Conservation (phyloP, 2,329 filamentous ascomycete genomes). For the Colletotrichum gloeosporioides region DNA sequence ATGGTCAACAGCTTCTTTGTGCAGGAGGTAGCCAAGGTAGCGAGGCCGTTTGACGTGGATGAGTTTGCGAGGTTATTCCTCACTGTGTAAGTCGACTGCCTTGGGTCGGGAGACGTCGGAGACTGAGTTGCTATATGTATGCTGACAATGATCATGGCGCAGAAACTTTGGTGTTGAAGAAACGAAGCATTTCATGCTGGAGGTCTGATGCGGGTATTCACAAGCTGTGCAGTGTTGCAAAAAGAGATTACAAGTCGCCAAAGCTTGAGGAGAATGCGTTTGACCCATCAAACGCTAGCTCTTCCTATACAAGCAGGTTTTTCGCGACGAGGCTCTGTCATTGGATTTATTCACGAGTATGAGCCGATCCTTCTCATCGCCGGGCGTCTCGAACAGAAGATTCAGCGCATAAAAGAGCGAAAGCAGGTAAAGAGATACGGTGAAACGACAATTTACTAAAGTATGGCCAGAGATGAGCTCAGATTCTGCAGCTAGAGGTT, state of each 20-base stretch:
- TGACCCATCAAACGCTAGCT: neutral
- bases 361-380: neutral
- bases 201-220: neutral
- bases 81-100: conserved; percentile 35
- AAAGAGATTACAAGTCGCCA: neutral
- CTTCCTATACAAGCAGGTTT: neutral
- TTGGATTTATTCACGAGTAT: neutral
- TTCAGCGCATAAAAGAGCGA: neutral
- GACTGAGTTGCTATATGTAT: neutral
- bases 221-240: neutral
- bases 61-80: conserved; percentile 44
- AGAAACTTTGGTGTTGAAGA: conserved; percentile 22
- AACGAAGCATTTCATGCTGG: conserved; percentile 22
- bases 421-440: neutral
- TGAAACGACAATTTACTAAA: too few species aligned
- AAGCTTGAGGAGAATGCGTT: neutral
- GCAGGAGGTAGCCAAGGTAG: conserved; percentile 41
- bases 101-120: rapidly evolving
- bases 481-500: too few species aligned
- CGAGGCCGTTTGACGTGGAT: conserved; percentile 40
- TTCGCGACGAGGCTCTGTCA: neutral
- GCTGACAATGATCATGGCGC: neutral
- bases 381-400: neutral
- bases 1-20: conserved; percentile 38
- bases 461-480: too few species aligned